Percentiles rank a stretch among this genome's conserved stretches.
phyloP scores from a whole-genome alignment of 257 asterid species.

The Misopates orontium region DNA sequence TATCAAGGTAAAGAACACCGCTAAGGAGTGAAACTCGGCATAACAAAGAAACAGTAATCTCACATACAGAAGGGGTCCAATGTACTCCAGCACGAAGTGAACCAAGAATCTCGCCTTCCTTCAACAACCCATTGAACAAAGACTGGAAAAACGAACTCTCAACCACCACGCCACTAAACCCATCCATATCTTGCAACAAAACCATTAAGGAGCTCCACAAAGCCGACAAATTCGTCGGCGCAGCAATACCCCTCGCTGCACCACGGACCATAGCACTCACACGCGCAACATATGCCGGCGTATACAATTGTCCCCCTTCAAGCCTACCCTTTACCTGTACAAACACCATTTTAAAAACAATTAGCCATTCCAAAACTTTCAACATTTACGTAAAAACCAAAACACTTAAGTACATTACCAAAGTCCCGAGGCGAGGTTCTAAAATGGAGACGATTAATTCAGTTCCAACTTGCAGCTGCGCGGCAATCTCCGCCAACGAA shows the following conservation, averaged over 20 bases:
- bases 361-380: slow-evolving; percentile 7
- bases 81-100: slow-evolving; percentile 97
- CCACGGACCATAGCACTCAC: slow-evolving; percentile 97
- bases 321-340: slow-evolving; percentile 89
- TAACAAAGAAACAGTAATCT: slow-evolving; percentile 18
- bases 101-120: slow-evolving; percentile 85
- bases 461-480: slow-evolving; percentile 87
- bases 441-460: slow-evolving; percentile 73
- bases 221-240: slow-evolving; percentile 76
- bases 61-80: slow-evolving; percentile 95
- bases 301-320: slow-evolving; percentile 96
- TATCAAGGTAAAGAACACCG: slow-evolving; percentile 11
- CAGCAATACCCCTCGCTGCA: slow-evolving; percentile 89
- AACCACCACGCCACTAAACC: slow-evolving; percentile 77
- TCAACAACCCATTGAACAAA: slow-evolving; percentile 81
- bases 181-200: slow-evolving; percentile 83
- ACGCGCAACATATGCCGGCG: slow-evolving; percentile 97
- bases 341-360: slow-evolving; percentile 25
- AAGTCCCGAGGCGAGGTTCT: slow-evolving; percentile 85
- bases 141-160: slow-evolving; percentile 96
- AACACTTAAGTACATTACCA: slow-evolving; percentile 44
- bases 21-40: slow-evolving; percentile 9
- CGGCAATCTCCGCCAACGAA: slow-evolving; percentile 92
- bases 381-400: background rate
- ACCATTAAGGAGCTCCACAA: slow-evolving; percentile 87